Conservation (phyloP, 225 moss, liverwort and hornwort species). For the Takakia lepidozioides region DNA sequence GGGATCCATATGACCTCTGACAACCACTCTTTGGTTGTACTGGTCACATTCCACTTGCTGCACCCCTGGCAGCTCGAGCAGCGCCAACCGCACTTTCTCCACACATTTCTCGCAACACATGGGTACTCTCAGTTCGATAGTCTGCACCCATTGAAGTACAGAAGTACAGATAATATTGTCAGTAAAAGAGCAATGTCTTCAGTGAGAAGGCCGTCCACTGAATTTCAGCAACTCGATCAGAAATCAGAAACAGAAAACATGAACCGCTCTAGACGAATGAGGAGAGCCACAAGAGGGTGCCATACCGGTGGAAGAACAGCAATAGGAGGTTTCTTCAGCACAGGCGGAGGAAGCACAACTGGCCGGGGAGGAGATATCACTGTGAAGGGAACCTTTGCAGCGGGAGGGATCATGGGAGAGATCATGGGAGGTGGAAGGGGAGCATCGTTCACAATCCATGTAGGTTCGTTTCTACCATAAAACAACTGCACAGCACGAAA, state of each 20-base stretch:
- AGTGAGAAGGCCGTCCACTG: not conserved
- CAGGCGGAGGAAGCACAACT: not conserved
- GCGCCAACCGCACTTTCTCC: constrained; percentile 21
- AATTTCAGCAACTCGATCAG: not conserved
- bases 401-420: not conserved
- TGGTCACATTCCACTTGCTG: constrained; percentile 23
- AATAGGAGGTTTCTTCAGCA: too few species aligned
- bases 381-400: constrained; percentile 11
- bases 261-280: not conserved
- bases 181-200: not conserved
- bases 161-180: not conserved
- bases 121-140: constrained; percentile 25
- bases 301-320: too few species aligned
- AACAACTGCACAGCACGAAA: constrained; percentile 27
- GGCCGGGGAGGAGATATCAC: constrained; percentile 7
- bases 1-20: constrained; percentile 29
- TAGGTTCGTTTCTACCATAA: constrained; percentile 34
- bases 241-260: too few species aligned
- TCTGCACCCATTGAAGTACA: constrained; percentile 1
- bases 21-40: constrained; percentile 19
- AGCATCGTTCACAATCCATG: constrained; percentile 13
- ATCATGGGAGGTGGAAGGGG: constrained; percentile 11
- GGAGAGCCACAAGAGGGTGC: not conserved
- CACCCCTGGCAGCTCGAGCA: constrained; percentile 20
- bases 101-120: constrained; percentile 56